Conservation (phyloP, 306 rosid genomes). For the Lithocarpus polystachyus region DNA sequence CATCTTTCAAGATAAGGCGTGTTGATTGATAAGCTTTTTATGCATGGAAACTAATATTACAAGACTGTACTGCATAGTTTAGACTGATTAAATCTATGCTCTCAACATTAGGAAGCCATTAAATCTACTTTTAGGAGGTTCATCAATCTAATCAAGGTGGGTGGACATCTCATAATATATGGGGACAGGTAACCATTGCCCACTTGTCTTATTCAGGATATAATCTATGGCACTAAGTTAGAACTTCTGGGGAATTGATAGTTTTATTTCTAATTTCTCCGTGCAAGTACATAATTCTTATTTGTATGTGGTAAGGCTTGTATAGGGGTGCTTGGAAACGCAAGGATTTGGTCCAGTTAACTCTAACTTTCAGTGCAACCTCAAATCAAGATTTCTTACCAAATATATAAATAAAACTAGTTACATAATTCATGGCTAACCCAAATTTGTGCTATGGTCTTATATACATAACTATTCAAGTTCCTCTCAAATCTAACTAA, state of each 20-base stretch:
- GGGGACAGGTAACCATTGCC: conserved; percentile 23
- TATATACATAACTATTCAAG: background rate
- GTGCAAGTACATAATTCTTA: background rate
- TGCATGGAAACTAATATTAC: background rate
- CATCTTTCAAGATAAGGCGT: conserved; percentile 19
- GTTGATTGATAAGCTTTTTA: background rate
- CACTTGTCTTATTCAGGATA: background rate
- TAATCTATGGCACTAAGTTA: background rate
- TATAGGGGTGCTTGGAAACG: background rate
- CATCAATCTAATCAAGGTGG: conserved; percentile 25
- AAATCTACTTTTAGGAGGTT: conserved; percentile 20
- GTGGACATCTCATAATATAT: conserved; percentile 26
- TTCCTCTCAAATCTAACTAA: background rate
- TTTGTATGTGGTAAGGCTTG: background rate
- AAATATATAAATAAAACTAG: no score
- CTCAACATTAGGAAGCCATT: conserved; percentile 27
- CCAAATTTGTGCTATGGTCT: no score
- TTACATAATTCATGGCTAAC: no score
- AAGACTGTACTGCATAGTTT: background rate
- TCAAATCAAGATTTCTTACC: background rate
- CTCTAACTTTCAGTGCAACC: background rate
- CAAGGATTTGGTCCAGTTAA: background rate
- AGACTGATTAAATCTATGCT: background rate
- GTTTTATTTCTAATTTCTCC: background rate
- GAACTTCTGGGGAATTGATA: background rate